Evolutionary conservation across 108 stramenopile genomes (phyloP).

Genomic region (Schizochytrium sp.): DNA sequence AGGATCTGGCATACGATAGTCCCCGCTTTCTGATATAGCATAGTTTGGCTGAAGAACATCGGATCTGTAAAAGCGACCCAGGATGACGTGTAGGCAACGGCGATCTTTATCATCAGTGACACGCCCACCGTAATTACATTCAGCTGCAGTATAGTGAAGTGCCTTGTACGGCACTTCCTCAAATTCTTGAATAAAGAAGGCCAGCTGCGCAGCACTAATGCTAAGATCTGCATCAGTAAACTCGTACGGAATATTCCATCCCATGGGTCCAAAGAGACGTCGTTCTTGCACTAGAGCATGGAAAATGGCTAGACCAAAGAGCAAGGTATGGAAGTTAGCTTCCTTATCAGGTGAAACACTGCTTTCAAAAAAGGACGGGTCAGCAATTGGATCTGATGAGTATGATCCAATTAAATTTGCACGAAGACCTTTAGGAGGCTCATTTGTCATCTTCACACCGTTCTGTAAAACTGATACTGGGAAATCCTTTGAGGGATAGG

Average conservation of each 20-base stretch:
- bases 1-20: constrained; percentile 21
- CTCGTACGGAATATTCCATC: constrained; percentile 83
- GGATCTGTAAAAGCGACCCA: constrained; percentile 70
- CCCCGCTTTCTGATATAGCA: constrained; percentile 50
- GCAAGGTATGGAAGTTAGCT: constrained; percentile 69
- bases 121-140: constrained; percentile 82
- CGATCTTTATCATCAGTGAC: constrained; percentile 82
- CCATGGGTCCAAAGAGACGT: constrained; percentile 78
- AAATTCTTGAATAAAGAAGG: constrained; percentile 75
- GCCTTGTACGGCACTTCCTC: constrained; percentile 75
- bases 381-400: constrained; percentile 75
- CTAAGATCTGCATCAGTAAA: constrained; percentile 79
- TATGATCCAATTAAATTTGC: constrained; percentile 72
- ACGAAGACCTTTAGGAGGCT: constrained; percentile 80
- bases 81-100: constrained; percentile 69
- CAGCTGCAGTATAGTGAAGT: constrained; percentile 75
- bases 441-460: constrained; percentile 83
- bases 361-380: constrained; percentile 70
- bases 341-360: constrained; percentile 58
- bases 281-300: constrained; percentile 80
- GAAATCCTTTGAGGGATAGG: constrained; percentile 77
- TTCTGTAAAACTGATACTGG: constrained; percentile 81
- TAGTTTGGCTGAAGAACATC: constrained; percentile 67
- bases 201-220: constrained; percentile 76
- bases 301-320: constrained; percentile 79